phyloP scores from a whole-genome alignment of 1,284 basidiomycete species.

The Athelia sp. region DNA sequence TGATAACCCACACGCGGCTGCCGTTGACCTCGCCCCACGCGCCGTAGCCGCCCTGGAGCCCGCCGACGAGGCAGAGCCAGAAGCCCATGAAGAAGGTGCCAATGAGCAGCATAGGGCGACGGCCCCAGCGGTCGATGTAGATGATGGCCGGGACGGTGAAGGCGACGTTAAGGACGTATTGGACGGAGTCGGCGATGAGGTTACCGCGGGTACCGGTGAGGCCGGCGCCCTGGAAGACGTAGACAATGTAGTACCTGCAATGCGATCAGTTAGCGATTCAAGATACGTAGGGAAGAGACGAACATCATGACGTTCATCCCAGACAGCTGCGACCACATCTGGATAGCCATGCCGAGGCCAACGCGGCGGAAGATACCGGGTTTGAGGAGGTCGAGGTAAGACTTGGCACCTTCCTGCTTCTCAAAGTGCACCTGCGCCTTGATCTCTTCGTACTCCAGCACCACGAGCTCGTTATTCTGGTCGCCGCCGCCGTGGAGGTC shows the following conservation, averaged over 20 bases:
- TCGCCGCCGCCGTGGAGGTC: constrained; percentile 77
- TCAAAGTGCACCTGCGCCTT: constrained; percentile 67
- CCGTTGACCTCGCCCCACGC: constrained; percentile 47
- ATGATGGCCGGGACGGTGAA: constrained; percentile 67
- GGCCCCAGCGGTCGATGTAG: constrained; percentile 76
- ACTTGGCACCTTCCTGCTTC: constrained; percentile 65
- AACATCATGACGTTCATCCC: constrained; percentile 72
- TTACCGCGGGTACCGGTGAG: constrained; percentile 65
- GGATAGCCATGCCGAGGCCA: constrained; percentile 48
- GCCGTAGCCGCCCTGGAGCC: constrained; percentile 65
- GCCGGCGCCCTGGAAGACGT: constrained; percentile 74
- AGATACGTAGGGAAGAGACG: not conserved
- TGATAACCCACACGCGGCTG: constrained; percentile 57
- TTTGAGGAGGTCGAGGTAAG: constrained; percentile 63
- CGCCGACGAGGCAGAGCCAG: constrained; percentile 74
- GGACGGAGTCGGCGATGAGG: constrained; percentile 72
- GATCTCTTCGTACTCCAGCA: constrained; percentile 79
- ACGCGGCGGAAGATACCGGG: constrained; percentile 55
- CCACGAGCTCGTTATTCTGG: constrained; percentile 57
- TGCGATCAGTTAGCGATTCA: not conserved
- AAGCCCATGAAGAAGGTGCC: constrained; percentile 69
- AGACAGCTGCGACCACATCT: constrained; percentile 62
- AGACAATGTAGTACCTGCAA: constrained; percentile 68
- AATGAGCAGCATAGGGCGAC: constrained; percentile 67
- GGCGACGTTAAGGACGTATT: constrained; percentile 73